Evolutionary conservation across 2,329 filamentous ascomycete species (phyloP), one percentile per base, ranked within the genome.

Genomic region (Pestalotiopsis sp.): DNA sequence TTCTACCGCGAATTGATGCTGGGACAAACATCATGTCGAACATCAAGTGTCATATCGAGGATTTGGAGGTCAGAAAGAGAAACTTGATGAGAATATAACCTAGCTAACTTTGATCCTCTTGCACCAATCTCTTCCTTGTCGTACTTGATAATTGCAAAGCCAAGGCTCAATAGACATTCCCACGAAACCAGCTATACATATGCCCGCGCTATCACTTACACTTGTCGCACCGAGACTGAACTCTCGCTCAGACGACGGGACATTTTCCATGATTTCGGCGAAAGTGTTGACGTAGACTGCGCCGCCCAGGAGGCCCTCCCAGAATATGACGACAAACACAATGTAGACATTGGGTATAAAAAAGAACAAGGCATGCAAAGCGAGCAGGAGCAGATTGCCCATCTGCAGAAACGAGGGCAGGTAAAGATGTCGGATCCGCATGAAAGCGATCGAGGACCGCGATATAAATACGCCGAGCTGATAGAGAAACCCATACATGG

Each of bases 201-300:
- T 97, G 0, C 96, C 95, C 0, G 84, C 94, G 55, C 93, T 96
- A 78, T 98, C 96, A 76, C 94, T 97, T 55, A 98, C 95, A 30
- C 92, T 97, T 2, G 94, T 96, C 0, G 94, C 95, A 0, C 93
- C 90, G 1, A 99, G 82, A 68, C 93, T 97, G 76, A 98, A 98
- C 80, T 99, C 96, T 5, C 95, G 87, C 65, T 98, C 94, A 39
- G 89, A 87, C 4, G 86, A 82, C 0, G 90, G 89, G 1, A 98
- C 90, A 6, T 90, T 89, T 74, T 98, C 94, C 77, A 94, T 91
- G 70, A 99, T 98, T 77, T 97, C 93, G 0, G 94, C 94, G 79
- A 98, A 99, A 0, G 94, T 97, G 75, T 95, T 97, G 68, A 98
- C 94, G 74, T 99, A 99, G 0, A 98, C 96, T 3, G 94, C 85